These are phyloP conservation scores for Botrytis paeoniae DNA, from an alignment of 2,329 filamentous ascomycete species.

Conservation along the genomic window DNA sequence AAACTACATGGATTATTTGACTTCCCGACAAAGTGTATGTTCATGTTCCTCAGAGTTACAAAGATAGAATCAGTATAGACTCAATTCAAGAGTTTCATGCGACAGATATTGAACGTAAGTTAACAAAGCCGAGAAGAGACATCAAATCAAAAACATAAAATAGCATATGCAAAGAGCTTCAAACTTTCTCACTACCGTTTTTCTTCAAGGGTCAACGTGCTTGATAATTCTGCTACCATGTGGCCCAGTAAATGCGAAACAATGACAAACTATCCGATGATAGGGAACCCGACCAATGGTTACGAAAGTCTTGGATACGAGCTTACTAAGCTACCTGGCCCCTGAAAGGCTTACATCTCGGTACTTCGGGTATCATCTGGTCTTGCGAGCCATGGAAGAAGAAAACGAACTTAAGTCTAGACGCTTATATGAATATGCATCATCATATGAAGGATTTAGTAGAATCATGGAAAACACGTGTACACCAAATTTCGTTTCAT, in stretches of 20 bases:
- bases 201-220: no score
- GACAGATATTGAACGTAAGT: no score
- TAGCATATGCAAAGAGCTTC: no score
- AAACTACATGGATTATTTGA: no score
- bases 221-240: no score
- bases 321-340: background rate
- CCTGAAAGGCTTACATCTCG: background rate
- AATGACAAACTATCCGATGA: background rate
- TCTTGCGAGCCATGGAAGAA: background rate
- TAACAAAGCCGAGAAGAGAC: no score
- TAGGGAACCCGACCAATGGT: background rate
- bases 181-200: no score
- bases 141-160: no score
- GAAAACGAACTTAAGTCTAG: background rate
- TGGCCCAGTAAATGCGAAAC: no score
- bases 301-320: background rate
- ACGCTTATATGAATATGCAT: background rate
- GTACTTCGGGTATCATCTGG: background rate
- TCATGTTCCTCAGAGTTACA: no score
- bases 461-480: background rate
- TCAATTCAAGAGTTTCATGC: no score
- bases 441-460: background rate
- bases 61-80: no score
- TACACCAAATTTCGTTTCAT: background rate
- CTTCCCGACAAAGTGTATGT: fast-evolving